Conservation (phyloP, 306 rosid species). For the Sesbania bispinosa region DNA sequence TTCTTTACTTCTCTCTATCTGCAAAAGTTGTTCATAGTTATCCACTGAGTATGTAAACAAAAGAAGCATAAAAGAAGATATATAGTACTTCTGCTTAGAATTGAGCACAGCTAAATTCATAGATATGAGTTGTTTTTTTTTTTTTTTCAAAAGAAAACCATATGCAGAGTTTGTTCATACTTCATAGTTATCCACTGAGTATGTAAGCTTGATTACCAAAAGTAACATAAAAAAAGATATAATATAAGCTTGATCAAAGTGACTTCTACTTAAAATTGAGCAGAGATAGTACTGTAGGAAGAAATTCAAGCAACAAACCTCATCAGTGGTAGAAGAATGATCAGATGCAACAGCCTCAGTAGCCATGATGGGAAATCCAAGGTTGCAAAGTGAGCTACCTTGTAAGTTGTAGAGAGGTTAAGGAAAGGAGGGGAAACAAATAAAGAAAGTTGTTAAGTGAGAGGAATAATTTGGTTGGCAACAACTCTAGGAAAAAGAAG, state of each 20-base stretch:
- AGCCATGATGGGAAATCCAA: conserved; percentile 43
- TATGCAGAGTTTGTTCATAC: not conserved
- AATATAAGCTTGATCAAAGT: not conserved
- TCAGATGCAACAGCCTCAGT: conserved; percentile 39
- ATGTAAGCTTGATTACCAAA: conserved; percentile 4
- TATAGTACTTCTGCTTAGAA: too few relatives aligned
- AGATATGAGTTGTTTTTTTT: too few relatives aligned
- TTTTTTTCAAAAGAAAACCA: not conserved
- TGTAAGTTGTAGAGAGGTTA: conserved; percentile 21
- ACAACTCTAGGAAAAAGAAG: conserved; percentile 43
- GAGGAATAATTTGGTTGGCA: conserved; percentile 60
- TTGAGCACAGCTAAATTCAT: too few relatives aligned
- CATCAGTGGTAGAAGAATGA: conserved; percentile 41
- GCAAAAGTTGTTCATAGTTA: too few relatives aligned
- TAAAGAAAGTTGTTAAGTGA: conserved; percentile 17
- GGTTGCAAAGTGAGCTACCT: conserved; percentile 5
- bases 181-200: conserved; percentile 8
- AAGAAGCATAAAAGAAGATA: too few relatives aligned
- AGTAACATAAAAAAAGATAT: not conserved
- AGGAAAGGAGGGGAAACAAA: conserved; percentile 8
- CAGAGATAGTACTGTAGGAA: conserved; percentile 1
- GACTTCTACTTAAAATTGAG: not conserved
- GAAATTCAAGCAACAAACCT: conserved; percentile 48
- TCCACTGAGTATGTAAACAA: too few relatives aligned
- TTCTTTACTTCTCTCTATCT: not conserved